Evolutionary conservation across 176 grass and related monocot genomes (phyloP).

Genomic region (Eleusine indica): DNA sequence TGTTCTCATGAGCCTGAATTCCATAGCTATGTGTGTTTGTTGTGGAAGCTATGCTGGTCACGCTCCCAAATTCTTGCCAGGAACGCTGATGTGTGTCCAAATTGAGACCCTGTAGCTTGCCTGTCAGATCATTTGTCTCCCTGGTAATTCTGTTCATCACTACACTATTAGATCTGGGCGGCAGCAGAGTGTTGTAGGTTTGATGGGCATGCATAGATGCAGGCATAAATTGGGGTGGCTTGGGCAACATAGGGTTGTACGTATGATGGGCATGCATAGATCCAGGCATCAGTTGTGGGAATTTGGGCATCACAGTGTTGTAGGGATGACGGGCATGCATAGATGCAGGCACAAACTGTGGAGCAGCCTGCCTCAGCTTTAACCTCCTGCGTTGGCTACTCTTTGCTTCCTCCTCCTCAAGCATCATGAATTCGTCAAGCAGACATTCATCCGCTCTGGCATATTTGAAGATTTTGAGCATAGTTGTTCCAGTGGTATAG

Average conservation of each 20-base stretch:
- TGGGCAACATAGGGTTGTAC: constrained; percentile 8
- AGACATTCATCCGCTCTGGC: constrained; percentile 37
- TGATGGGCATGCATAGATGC: constrained; percentile 13
- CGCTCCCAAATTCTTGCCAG: constrained; percentile 19
- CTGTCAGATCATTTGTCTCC: constrained; percentile 6
- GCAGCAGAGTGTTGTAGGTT: constrained; percentile 4
- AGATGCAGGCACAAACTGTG: constrained; percentile 57
- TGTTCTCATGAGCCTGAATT: constrained; percentile 22
- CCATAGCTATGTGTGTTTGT: constrained; percentile 3
- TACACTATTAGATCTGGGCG: constrained; percentile 18
- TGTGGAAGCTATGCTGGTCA: not conserved
- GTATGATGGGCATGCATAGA: constrained; percentile 2
- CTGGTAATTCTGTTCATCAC: constrained; percentile 21
- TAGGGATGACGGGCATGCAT: not conserved
- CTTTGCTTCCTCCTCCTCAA: constrained; percentile 67
- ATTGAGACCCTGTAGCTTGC: constrained; percentile 18
- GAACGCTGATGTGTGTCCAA: constrained; percentile 23
- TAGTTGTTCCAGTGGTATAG: constrained; percentile 57
- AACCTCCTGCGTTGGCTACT: constrained; percentile 31
- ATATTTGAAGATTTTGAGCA: constrained; percentile 80
- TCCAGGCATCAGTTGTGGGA: constrained; percentile 56
- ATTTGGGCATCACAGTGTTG: constrained; percentile 27
- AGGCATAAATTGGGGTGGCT: constrained; percentile 56
- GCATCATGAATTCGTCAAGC: constrained; percentile 62
- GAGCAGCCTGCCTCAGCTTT: constrained; percentile 48